A percentile compares a stretch with the other conserved stretches of the same genome.
Conservation (phyloP, 495 filamentous ascomycete species). For the Neurospora sp. region DNA sequence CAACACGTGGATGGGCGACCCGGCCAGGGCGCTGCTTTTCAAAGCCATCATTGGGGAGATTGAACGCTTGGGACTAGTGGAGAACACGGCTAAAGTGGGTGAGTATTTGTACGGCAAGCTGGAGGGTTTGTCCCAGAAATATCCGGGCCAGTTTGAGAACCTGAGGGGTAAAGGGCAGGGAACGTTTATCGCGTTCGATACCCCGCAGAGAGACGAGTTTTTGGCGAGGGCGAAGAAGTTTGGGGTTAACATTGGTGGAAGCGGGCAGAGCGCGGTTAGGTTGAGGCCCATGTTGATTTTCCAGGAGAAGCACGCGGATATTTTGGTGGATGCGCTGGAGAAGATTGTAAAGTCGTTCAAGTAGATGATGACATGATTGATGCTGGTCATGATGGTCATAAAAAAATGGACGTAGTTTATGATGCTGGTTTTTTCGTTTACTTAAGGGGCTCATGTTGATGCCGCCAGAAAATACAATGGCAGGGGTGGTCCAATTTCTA, state of each 20-base stretch:
- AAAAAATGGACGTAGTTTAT: neutral
- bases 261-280: conserved; percentile 68
- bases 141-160: conserved; percentile 79
- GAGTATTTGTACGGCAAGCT: conserved; percentile 73
- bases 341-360: conserved; percentile 52
- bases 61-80: conserved; percentile 66
- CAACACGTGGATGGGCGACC: conserved; percentile 99
- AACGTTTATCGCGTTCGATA: conserved; percentile 96
- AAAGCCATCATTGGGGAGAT: conserved; percentile 87
- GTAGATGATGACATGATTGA: neutral
- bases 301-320: conserved; percentile 77
- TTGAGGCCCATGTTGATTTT: conserved; percentile 95
- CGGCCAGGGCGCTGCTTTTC: conserved; percentile 82
- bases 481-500: neutral
- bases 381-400: neutral
- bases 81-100: conserved; percentile 70
- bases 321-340: conserved; percentile 50
- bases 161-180: conserved; percentile 89
- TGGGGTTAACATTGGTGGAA: conserved; percentile 90
- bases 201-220: conserved; percentile 74
- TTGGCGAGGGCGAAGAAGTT: conserved; percentile 68
- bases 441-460: neutral
- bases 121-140: conserved; percentile 56
- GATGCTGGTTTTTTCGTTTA: neutral
- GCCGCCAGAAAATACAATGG: neutral